A percentile compares a stretch with the other conserved stretches of the same genome.
phyloP scores from a whole-genome alignment of 1,284 basidiomycete genomes.

The Gastroboletus turbinatus region DNA sequence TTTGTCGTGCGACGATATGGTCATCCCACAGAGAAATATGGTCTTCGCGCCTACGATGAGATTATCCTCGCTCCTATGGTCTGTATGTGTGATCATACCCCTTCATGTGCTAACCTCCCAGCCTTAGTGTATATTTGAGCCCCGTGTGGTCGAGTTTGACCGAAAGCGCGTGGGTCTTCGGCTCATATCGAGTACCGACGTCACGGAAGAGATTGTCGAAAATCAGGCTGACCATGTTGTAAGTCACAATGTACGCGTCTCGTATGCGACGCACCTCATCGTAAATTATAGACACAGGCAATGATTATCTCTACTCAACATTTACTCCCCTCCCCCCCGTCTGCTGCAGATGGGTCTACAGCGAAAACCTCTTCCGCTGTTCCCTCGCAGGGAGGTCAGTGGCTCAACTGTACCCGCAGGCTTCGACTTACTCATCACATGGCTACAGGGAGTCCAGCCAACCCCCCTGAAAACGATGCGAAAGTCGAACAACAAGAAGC shows the following conservation, averaged over 20 bases:
- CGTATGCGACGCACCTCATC: constrained; percentile 1
- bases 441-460: constrained; percentile 25
- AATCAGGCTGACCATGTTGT: constrained; percentile 64
- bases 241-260: constrained; percentile 26
- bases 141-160: constrained; percentile 88
- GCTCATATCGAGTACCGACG: constrained; percentile 50
- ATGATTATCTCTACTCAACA: constrained; percentile 88
- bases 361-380: constrained; percentile 19
- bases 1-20: constrained; percentile 82
- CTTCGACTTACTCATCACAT: background rate
- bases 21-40: constrained; percentile 83
- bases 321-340: constrained; percentile 47
- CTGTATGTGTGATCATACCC: constrained; percentile 22
- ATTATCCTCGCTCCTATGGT: constrained; percentile 94
- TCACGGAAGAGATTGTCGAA: constrained; percentile 74
- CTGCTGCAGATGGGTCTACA: constrained; percentile 23
- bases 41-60: constrained; percentile 92
- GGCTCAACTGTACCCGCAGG: background rate
- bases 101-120: constrained; percentile 4
- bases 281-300: constrained; percentile 62
- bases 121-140: constrained; percentile 85
- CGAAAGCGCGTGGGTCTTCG: constrained; percentile 60
- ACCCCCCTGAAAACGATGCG: constrained; percentile 25
- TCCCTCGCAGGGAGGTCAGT: constrained; percentile 31
- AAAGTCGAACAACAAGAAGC: constrained; percentile 37